Percentiles rank a stretch among this genome's conserved stretches.
Conservation (phyloP, 2,329 filamentous ascomycete genomes). For the Nectriaceae sp. region DNA sequence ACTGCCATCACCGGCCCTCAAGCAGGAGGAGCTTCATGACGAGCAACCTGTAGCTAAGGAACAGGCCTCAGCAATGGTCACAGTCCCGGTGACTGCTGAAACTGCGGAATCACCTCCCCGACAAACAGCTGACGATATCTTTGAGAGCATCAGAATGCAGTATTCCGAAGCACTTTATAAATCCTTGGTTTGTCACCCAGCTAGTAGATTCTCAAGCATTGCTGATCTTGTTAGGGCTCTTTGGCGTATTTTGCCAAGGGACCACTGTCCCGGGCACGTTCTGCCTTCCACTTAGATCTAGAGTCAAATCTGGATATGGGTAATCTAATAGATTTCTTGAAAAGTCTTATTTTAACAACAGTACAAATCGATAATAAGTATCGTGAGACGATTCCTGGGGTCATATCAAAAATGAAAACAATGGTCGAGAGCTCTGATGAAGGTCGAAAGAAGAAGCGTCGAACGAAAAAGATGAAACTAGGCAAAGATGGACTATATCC, state of each 20-base stretch:
- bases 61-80: not conserved
- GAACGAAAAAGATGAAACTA: conserved; percentile 65
- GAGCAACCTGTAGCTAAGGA: conserved; percentile 1
- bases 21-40: conserved; percentile 15
- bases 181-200: conserved; percentile 53
- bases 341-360: conserved; percentile 65
- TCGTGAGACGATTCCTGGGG: conserved; percentile 65
- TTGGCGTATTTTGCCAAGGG: conserved; percentile 85
- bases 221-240: conserved; percentile 57
- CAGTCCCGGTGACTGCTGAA: not conserved
- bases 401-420: conserved; percentile 60
- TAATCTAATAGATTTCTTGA: conserved; percentile 69
- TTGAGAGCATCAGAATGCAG: conserved; percentile 58
- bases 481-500: conserved; percentile 71
- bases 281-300: conserved; percentile 66
- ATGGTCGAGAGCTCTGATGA: conserved; percentile 58
- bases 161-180: conserved; percentile 64
- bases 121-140: conserved; percentile 53
- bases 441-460: conserved; percentile 48
- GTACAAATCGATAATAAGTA: conserved; percentile 78
- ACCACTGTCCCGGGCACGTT: conserved; percentile 72
- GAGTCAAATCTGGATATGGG: conserved; percentile 61
- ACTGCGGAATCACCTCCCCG: conserved; percentile 22
- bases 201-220: conserved; percentile 15
- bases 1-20: conserved; percentile 20